These are phyloP conservation scores for Paramyrothecium roridum DNA, from an alignment of 2,329 filamentous ascomycete genomes.

Conservation along the genomic window DNA sequence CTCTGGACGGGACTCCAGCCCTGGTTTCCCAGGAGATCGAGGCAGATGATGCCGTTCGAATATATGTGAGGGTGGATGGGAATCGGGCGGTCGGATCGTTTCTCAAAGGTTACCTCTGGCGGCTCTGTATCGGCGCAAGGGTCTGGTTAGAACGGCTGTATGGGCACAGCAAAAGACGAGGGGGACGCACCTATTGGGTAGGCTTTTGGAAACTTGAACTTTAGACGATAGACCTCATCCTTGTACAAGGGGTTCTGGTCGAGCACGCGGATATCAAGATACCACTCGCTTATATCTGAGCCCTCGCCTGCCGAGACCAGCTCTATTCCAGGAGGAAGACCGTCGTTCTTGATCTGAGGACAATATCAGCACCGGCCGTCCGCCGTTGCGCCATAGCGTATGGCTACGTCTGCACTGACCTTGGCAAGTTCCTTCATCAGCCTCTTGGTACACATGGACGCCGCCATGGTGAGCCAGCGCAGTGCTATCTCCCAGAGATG, in stretches of 20 bases:
- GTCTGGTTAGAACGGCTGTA: background rate
- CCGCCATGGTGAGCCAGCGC: conserved; percentile 26
- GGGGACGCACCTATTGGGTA: conserved; percentile 82
- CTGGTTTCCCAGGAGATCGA: conserved; percentile 81
- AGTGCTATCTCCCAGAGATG: background rate
- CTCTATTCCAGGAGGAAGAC: conserved; percentile 66
- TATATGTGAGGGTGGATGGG: conserved; percentile 98
- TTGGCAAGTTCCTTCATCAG: conserved; percentile 58
- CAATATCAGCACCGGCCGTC: background rate
- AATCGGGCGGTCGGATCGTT: conserved; percentile 63
- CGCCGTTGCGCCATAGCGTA: background rate
- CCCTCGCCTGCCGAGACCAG: conserved; percentile 73
- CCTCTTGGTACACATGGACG: conserved; percentile 52
- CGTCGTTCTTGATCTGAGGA: conserved; percentile 48
- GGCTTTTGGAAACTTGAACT: conserved; percentile 77
- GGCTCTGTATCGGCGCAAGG: conserved; percentile 59
- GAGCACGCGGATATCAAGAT: conserved; percentile 86
- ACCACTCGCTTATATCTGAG: conserved; percentile 73
- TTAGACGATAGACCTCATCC: conserved; percentile 76
- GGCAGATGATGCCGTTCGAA: conserved; percentile 96
- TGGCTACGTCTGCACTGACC: conserved; percentile 28
- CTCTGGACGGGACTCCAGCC: conserved; percentile 98
- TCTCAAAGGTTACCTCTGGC: conserved; percentile 87
- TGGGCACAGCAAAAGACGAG: background rate
- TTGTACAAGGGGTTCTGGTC: conserved; percentile 88